Percentiles rank a stretch among this genome's conserved stretches.
Conservation (phyloP, 805 yeast genomes). For the Yarrowia yakushimensis region DNA sequence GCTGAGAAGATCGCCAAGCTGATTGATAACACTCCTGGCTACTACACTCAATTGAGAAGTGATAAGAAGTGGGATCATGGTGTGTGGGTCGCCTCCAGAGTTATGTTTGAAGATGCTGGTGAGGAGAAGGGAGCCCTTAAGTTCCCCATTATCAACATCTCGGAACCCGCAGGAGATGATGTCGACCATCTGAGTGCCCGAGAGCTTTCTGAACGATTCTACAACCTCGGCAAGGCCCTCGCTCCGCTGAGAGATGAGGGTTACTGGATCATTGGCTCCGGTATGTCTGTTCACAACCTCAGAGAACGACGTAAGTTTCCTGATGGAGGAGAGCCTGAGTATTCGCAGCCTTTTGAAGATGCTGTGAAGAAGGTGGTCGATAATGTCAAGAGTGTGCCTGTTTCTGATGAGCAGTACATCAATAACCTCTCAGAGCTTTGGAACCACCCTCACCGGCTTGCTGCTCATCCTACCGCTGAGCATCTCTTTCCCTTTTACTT, state of each 20-base stretch:
- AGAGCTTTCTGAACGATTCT: slow-evolving; percentile 34
- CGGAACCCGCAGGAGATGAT: slow-evolving; percentile 40
- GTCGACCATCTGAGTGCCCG: slow-evolving; percentile 34
- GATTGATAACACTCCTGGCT: slow-evolving; percentile 43
- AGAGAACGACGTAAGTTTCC: slow-evolving; percentile 45
- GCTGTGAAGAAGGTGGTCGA: slow-evolving; percentile 38
- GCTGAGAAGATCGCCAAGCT: slow-evolving; percentile 46
- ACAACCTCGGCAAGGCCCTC: slow-evolving; percentile 55
- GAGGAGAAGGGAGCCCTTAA: slow-evolving; percentile 32
- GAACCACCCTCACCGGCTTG: slow-evolving; percentile 37
- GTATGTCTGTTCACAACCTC: slow-evolving; percentile 78
- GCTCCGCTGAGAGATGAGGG: slow-evolving; percentile 50
- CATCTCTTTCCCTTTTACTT: slow-evolving; percentile 68
- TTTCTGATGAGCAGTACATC: slow-evolving; percentile 36
- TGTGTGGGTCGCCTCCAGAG: slow-evolving; percentile 74
- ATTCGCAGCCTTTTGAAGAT: slow-evolving; percentile 51
- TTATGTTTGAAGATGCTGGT: slow-evolving; percentile 52
- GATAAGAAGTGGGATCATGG: slow-evolving; percentile 77
- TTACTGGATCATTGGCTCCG: slow-evolving; percentile 59
- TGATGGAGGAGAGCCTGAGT: slow-evolving; percentile 41
- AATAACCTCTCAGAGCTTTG: slow-evolving; percentile 42
- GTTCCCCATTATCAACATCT: slow-evolving; percentile 46
- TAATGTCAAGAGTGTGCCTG: slow-evolving; percentile 33
- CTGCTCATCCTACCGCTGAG: slow-evolving; percentile 74
- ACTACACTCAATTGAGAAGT: slow-evolving; percentile 42